Percentiles rank a stretch among this genome's conserved stretches.
Evolutionary conservation across 192 early-diverging fungal genomes (phyloP).

Genomic region (Mortierella claussenii): DNA sequence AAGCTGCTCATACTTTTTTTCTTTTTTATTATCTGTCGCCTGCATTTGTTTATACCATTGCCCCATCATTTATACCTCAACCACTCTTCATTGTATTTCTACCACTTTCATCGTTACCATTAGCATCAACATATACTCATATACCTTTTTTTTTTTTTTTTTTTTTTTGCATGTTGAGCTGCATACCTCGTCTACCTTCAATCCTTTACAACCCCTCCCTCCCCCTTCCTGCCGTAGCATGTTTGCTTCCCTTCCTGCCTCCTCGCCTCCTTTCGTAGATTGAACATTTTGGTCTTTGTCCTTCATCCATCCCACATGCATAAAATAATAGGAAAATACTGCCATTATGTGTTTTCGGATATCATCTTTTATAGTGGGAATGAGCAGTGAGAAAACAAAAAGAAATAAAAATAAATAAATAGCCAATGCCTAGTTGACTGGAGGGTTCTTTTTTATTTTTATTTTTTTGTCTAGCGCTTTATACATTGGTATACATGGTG

Average conservation of each 20-base stretch:
- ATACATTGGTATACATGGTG: not conserved
- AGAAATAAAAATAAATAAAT: not conserved
- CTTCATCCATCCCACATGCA: no score
- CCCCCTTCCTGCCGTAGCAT: not conserved
- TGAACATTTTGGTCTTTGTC: no score
- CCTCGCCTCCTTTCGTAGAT: not conserved
- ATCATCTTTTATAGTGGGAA: no score
- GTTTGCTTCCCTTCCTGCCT: not conserved
- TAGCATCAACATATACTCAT: no score
- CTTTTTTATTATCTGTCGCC: no score
- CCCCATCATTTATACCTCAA: not conserved
- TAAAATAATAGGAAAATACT: not conserved
- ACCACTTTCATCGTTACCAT: not conserved
- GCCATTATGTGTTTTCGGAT: no score
- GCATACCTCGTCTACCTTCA: not conserved
- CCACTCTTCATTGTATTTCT: not conserved
- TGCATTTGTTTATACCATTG: no score
- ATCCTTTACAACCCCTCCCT: not conserved
- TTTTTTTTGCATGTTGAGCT: not conserved
- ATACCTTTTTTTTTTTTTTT: constrained; percentile 1
- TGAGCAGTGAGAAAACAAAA: not conserved
- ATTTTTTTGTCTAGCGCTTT: not conserved
- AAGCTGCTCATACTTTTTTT: no score
- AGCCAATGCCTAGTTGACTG: no score
- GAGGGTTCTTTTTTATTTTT: not conserved